Evolutionary conservation across 306 rosid genomes (phyloP).

Genomic region (Argentina anserina): DNA sequence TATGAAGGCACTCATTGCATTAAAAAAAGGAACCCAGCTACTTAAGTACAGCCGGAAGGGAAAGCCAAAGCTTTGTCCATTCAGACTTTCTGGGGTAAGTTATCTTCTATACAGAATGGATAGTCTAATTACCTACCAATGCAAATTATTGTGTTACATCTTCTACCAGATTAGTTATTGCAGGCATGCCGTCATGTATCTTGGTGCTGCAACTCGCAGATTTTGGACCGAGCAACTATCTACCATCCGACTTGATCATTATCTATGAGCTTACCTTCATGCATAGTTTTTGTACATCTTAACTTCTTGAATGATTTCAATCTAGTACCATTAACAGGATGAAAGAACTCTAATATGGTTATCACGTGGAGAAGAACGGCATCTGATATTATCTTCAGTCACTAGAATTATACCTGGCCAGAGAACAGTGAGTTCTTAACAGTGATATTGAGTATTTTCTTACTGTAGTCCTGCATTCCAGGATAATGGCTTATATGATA

Average conservation of each 20-base stretch:
- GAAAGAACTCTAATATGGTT: slow-evolving; percentile 79
- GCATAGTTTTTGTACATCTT: not conserved
- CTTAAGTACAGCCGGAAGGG: slow-evolving; percentile 83
- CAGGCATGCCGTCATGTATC: not conserved
- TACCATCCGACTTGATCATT: slow-evolving; percentile 8
- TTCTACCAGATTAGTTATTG: not conserved
- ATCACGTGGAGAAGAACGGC: slow-evolving; percentile 71
- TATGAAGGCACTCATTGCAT: slow-evolving; percentile 61
- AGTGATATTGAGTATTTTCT: not conserved
- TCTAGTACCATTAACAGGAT: slow-evolving; percentile 60
- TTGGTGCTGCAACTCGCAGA: not conserved
- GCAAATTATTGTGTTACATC: not conserved
- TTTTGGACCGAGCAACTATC: slow-evolving; percentile 2
- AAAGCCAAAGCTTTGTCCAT: slow-evolving; percentile 72
- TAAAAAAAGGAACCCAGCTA: slow-evolving; percentile 77
- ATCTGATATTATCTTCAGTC: slow-evolving; percentile 55
- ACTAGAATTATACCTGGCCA: slow-evolving; percentile 73
- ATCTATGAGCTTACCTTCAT: slow-evolving; percentile 11
- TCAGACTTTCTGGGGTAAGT: slow-evolving; percentile 80
- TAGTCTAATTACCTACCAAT: not conserved
- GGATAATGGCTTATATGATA: slow-evolving; percentile 2
- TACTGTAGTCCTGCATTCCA: not conserved
- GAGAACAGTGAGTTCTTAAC: slow-evolving; percentile 73
- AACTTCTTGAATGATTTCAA: slow-evolving; percentile 36
- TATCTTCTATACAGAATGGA: slow-evolving; percentile 7